Evolutionary conservation across 2,329 filamentous ascomycete species (phyloP).

Genomic region (Coniochaeta sp.): DNA sequence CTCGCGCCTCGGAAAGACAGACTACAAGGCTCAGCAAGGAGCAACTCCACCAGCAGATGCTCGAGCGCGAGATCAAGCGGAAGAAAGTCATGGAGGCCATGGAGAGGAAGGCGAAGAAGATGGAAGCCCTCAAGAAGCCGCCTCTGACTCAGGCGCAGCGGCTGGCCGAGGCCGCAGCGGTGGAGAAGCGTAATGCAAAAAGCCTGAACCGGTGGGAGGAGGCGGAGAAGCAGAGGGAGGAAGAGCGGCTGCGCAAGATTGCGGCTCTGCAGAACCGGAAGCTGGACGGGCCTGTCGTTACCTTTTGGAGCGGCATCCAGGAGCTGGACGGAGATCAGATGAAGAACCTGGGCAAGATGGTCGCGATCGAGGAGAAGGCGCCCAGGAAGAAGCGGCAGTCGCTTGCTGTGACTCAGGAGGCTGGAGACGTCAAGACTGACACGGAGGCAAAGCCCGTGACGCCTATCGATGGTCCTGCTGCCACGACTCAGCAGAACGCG

Average conservation of each 20-base stretch:
- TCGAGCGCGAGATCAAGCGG: conserved; percentile 62
- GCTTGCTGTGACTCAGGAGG: conserved; percentile 20
- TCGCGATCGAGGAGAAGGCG: conserved; percentile 54
- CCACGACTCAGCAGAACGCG: background rate
- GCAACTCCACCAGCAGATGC: conserved; percentile 62
- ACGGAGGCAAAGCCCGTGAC: background rate
- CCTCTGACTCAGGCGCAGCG: conserved; percentile 83
- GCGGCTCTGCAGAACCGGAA: conserved; percentile 83
- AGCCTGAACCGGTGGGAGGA: conserved; percentile 92
- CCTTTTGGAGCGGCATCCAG: conserved; percentile 88
- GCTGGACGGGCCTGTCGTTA: conserved; percentile 81
- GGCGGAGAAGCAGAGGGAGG: conserved; percentile 80
- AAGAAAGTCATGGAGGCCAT: conserved; percentile 62
- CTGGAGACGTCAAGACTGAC: conserved; percentile 1
- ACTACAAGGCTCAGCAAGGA: conserved; percentile 54
- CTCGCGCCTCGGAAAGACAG: conserved; percentile 48
- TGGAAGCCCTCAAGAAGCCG: conserved; percentile 69
- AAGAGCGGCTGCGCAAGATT: conserved; percentile 73
- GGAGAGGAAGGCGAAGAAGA: conserved; percentile 60
- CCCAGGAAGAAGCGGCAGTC: conserved; percentile 42
- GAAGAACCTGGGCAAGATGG: conserved; percentile 59
- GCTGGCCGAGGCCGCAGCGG: conserved; percentile 70
- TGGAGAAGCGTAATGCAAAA: conserved; percentile 82
- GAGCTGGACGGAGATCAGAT: conserved; percentile 72
- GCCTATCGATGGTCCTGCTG: background rate